Base-by-base conservation (phyloP, 306 rosid genomes). In the Albizia julibrissin region DNA sequence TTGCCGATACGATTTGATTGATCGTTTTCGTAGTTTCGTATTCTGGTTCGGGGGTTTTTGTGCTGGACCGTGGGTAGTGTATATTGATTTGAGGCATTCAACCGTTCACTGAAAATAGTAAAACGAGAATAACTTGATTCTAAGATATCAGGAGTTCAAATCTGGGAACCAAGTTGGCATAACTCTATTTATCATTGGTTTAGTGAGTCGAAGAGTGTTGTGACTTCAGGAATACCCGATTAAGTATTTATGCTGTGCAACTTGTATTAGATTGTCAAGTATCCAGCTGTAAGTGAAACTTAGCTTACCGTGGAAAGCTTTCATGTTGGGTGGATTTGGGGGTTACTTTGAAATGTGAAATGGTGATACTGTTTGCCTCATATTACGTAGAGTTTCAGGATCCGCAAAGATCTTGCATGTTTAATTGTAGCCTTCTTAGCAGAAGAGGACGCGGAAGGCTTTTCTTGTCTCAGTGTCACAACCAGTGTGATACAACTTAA, bases 51-150 rank as follows among this genome's bases (percentile, higher is more conserved):
- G 43, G 29, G 47, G 21, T 47, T 56, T 81, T 54, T 69, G 72
- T 84, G 83, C 44, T 77, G 77, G 65, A 52, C 72, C 39, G 2
- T 87, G 43, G 18, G 46, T 31, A 39, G 49, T 76, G 58, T 65
- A 6, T 56, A 18, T 43, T 68, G 49, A 82, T 58, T 67, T 61
- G 56, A n/a, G 29, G 31, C 77, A 31, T 71, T 61, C 13, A 42
- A 3, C 42, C 52, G 34, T 73, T 77, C 52, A 31, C 52, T 58
- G 42, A 43, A 52, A 37, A 13, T 75, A 29, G 37, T 33, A 39
- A 75, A 76, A 42, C n/a, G 24, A 76, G 46, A 56, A 16, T n/a
- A 61, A 14, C 29, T 22, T 76, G 43, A 46, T 72, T 47, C 18
- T 72, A 40, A 22, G 64, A 74, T 33, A 54, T 24, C 19, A 14